These are phyloP conservation scores for Metschnikowia colocasiae DNA, from an alignment of 805 yeast species.

Conservation along the genomic window DNA sequence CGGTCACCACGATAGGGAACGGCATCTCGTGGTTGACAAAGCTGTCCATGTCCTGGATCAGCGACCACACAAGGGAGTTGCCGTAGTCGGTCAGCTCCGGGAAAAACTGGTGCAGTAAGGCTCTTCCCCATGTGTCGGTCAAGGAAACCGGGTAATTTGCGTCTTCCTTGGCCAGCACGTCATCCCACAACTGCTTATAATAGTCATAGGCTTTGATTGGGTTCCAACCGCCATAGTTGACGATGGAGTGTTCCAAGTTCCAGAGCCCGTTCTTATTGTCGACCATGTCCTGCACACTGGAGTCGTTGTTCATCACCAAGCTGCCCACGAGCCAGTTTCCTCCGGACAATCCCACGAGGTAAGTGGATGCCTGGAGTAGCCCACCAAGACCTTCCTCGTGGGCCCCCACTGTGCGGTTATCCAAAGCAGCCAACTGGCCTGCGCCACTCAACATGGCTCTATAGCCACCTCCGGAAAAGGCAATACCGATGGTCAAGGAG, in stretches of 20 bases:
- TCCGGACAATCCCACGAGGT: conserved; percentile 25
- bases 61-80: conserved; percentile 30
- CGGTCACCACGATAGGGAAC: conserved; percentile 37
- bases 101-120: conserved; percentile 39
- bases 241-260: conserved; percentile 30
- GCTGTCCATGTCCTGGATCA: conserved; percentile 22
- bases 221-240: conserved; percentile 26
- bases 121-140: conserved; percentile 45
- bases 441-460: conserved; percentile 88
- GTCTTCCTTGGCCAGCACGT: conserved; percentile 29
- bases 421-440: conserved; percentile 76
- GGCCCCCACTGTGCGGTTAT: conserved; percentile 53
- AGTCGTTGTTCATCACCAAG: conserved; percentile 57
- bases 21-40: conserved; percentile 36
- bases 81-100: conserved; percentile 25
- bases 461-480: conserved; percentile 86
- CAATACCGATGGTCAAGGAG: conserved; percentile 48
- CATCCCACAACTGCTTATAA: conserved; percentile 28
- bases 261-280: conserved; percentile 27
- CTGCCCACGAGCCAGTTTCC: conserved; percentile 64
- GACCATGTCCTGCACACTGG: conserved; percentile 42
- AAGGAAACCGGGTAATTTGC: conserved; percentile 37
- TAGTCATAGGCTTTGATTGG: conserved; percentile 15
- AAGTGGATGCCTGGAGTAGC: conserved; percentile 19
- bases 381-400: conserved; percentile 20